Evolutionary conservation across 495 filamentous ascomycete species (phyloP).

Genomic region (Aspergillus sclerotiicarbonarius): DNA sequence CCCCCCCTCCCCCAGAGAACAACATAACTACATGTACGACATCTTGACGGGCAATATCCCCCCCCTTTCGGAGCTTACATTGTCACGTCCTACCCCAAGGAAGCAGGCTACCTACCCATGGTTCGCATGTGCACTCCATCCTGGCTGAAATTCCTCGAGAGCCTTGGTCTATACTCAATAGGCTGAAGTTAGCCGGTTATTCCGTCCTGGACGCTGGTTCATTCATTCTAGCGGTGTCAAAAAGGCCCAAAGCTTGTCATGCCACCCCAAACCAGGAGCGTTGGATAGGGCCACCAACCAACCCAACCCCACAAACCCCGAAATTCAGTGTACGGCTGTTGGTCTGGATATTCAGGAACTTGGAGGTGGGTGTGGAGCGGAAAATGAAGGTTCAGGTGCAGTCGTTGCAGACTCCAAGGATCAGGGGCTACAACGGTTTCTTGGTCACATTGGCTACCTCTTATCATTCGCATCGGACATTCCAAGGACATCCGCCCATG

Average conservation of each 20-base stretch:
- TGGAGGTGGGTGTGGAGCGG: background rate
- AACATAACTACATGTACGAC: background rate
- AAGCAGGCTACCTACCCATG: background rate
- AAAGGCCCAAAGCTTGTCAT: background rate
- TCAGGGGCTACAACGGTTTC: background rate
- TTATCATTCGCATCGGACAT: background rate
- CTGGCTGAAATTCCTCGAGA: background rate
- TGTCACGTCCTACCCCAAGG: background rate
- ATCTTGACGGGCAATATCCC: background rate
- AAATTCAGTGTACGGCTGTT: slow-evolving; percentile 7
- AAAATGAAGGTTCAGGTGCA: background rate
- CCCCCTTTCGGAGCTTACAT: background rate
- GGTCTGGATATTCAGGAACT: slow-evolving; percentile 5
- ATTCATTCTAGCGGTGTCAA: slow-evolving; percentile 2
- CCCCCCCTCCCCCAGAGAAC: background rate
- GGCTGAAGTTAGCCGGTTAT: background rate
- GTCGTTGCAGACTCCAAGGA: background rate
- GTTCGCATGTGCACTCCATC: background rate
- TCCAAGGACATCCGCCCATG: background rate
- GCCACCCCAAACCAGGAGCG: background rate
- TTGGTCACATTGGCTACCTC: background rate
- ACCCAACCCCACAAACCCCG: slow-evolving; percentile 11
- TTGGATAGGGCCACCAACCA: background rate
- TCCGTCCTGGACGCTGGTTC: background rate
- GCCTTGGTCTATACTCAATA: background rate